These are phyloP conservation scores for Gracilariopsis chorda DNA, from an alignment of 23 red algal genomes.

Conservation along the genomic window DNA sequence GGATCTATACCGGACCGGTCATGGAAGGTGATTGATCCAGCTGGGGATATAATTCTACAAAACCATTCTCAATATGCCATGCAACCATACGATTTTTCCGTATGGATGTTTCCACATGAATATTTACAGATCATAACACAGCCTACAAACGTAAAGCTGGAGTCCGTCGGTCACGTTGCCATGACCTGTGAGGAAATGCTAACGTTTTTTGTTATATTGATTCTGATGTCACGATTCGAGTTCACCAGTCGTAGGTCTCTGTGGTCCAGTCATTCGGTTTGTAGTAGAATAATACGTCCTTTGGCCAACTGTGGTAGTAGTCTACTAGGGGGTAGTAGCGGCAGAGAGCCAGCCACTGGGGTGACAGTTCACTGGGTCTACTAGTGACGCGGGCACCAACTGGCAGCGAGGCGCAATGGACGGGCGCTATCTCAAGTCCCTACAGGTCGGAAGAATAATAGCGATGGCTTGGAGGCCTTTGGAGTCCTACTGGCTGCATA, in stretches of 20 bases:
- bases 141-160: background rate
- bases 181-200: slow-evolving; percentile 5
- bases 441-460: too few species aligned
- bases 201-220: slow-evolving; percentile 5
- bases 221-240: background rate
- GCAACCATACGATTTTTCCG: background rate
- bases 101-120: background rate
- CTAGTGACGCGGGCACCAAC: too few species aligned
- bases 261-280: background rate
- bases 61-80: background rate
- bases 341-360: too few species aligned
- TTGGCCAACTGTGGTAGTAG: too few species aligned
- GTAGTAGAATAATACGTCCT: too few species aligned
- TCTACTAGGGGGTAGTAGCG: too few species aligned
- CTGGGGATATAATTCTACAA: background rate
- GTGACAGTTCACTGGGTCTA: too few species aligned
- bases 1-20: background rate
- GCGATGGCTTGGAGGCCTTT: too few species aligned
- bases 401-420: too few species aligned
- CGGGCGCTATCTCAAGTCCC: too few species aligned
- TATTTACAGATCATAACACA: background rate
- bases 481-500: too few species aligned
- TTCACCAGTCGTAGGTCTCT: slow-evolving; percentile 5
- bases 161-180: background rate
- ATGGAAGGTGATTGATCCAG: background rate